These are phyloP conservation scores for Nannochloris sp. DNA, from an alignment of 139 green algal species.

Conservation along the genomic window DNA sequence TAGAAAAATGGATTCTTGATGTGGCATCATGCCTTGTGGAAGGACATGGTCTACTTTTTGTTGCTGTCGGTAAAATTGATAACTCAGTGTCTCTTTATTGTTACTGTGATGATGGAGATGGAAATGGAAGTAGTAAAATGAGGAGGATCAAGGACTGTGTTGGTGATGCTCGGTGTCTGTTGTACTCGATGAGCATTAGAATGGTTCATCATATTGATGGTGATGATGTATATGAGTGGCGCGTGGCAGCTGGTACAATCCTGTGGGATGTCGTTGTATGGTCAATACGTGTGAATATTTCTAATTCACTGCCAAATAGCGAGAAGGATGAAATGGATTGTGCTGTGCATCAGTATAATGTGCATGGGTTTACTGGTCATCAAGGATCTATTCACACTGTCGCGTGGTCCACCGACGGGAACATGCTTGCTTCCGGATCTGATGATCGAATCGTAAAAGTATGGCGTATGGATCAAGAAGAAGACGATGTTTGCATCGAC, in stretches of 20 bases:
- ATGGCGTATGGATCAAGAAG: slow-evolving; percentile 15
- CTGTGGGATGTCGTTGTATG: slow-evolving; percentile 39
- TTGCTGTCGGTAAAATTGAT: slow-evolving; percentile 29
- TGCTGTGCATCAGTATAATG: slow-evolving; percentile 1
- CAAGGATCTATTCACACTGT: slow-evolving; percentile 48
- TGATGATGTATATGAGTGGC: neutral
- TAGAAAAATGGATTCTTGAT: slow-evolving; percentile 2
- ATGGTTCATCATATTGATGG: neutral
- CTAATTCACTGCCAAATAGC: neutral
- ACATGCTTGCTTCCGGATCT: slow-evolving; percentile 27
- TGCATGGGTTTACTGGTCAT: slow-evolving; percentile 30
- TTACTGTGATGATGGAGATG: neutral
- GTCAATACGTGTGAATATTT: neutral
- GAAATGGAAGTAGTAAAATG: neutral
- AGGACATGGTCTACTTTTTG: neutral
- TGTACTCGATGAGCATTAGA: slow-evolving; percentile 36
- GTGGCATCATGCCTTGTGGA: neutral
- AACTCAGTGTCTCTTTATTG: slow-evolving; percentile 22
- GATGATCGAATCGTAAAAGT: slow-evolving; percentile 39
- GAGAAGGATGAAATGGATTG: neutral
- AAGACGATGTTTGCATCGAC: neutral
- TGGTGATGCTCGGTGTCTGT: slow-evolving; percentile 9
- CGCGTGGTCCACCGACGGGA: slow-evolving; percentile 21
- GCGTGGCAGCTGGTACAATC: slow-evolving; percentile 34
- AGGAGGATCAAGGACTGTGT: neutral